Conservation (phyloP, 371 early-diverging fungal genomes). For the Apophysomyces trapeziformis region DNA sequence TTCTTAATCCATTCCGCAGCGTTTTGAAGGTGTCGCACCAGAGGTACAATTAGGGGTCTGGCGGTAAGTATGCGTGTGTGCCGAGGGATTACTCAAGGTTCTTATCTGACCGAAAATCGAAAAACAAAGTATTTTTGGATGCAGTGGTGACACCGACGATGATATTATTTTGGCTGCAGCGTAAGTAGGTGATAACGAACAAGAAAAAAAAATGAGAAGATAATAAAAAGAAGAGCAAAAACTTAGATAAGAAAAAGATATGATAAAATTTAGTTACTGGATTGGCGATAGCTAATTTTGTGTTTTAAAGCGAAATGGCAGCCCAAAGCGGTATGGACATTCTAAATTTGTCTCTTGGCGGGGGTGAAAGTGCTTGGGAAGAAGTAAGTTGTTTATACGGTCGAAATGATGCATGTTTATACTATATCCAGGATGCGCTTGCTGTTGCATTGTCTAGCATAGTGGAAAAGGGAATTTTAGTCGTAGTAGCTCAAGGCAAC, state of each 20-base stretch:
- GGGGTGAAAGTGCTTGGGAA: conserved; percentile 54
- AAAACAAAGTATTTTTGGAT: conserved; percentile 28
- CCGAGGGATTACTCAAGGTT: background rate
- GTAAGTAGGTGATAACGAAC: conserved; percentile 16
- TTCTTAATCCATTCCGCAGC: conserved; percentile 10
- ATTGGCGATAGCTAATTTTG: background rate
- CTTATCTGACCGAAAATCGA: background rate
- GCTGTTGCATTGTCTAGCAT: conserved; percentile 26
- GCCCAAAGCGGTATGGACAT: conserved; percentile 47
- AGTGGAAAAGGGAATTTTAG: conserved; percentile 18
- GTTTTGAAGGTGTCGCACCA: conserved; percentile 39
- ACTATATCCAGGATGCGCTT: conserved; percentile 18
- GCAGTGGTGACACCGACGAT: conserved; percentile 31
- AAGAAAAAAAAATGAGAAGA: background rate
- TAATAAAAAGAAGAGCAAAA: background rate
- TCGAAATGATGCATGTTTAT: background rate
- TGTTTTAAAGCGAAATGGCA: conserved; percentile 18
- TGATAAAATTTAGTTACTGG: background rate
- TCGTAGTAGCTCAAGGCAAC: conserved; percentile 41
- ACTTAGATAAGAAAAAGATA: background rate
- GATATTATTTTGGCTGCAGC: conserved; percentile 37
- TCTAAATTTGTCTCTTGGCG: conserved; percentile 34
- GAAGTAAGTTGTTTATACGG: conserved; percentile 33
- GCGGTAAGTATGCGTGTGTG: conserved; percentile 20
- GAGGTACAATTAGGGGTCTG: conserved; percentile 28